Evolutionary conservation across 2,329 filamentous ascomycete genomes (phyloP).

Genomic region (Exserohilum rostratum): DNA sequence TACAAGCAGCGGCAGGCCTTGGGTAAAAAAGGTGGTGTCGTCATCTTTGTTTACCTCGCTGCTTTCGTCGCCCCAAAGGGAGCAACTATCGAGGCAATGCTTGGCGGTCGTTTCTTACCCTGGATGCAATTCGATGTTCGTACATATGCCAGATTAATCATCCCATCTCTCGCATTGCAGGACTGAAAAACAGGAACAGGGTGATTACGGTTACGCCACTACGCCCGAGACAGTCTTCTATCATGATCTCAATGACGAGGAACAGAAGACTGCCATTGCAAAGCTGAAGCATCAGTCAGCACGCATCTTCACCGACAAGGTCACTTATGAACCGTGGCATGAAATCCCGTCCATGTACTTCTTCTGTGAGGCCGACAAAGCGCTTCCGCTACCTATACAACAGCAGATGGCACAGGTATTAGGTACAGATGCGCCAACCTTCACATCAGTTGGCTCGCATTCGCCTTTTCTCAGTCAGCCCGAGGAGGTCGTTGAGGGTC

Average conservation of each 20-base stretch:
- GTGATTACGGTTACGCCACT: neutral
- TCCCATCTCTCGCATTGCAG: neutral
- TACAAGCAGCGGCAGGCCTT: neutral
- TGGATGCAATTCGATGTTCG: constrained; percentile 8
- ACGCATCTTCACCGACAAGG: constrained; percentile 4
- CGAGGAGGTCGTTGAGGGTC: neutral
- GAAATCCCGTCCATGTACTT: constrained; percentile 4
- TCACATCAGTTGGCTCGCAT: neutral
- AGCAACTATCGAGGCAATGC: neutral
- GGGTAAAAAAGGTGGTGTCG: constrained; percentile 5
- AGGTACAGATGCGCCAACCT: neutral
- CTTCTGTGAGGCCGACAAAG: constrained; percentile 4
- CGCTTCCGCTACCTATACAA: constrained; percentile 3
- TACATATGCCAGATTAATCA: neutral
- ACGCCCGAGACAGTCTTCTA: constrained; percentile 1
- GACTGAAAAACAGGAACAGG: neutral
- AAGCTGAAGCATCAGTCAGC: constrained; percentile 3
- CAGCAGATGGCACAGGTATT: constrained; percentile 3
- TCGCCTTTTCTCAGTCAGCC: constrained; percentile 8
- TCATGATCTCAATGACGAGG: neutral
- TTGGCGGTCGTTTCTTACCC: constrained; percentile 2
- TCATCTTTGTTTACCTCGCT: constrained; percentile 4
- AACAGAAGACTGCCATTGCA: neutral
- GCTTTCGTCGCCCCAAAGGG: constrained; percentile 7
- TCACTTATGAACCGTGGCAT: constrained; percentile 7